Conservation (phyloP, 83 land plant species). For the Picea abies region DNA sequence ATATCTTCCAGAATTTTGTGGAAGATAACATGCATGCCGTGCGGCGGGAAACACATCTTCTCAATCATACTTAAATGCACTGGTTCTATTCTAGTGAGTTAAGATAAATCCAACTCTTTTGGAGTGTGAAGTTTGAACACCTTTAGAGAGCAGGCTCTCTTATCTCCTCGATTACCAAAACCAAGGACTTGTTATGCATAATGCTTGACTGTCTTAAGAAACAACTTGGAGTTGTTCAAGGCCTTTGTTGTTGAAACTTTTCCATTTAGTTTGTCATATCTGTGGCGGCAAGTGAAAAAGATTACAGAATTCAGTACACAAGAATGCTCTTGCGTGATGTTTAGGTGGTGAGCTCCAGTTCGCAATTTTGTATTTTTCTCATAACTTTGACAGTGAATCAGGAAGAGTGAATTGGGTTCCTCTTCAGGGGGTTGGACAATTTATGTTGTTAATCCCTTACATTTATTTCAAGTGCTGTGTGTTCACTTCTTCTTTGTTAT, state of each 20-base stretch:
- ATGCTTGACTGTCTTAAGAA: not conserved
- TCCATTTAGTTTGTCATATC: not conserved
- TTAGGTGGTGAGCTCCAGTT: not conserved
- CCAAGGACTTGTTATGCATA: not conserved
- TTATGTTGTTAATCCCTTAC: constrained; percentile 1
- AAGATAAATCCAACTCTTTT: not conserved
- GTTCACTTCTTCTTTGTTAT: not conserved
- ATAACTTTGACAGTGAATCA: not conserved
- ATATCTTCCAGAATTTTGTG: too few species aligned
- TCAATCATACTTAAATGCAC: not conserved
- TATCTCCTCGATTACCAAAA: not conserved
- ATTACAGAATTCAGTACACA: not conserved
- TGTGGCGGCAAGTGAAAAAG: not conserved
- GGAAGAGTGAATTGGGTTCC: not conserved
- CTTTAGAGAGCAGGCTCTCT: not conserved
- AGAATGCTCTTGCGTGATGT: not conserved
- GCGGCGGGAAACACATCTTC: not conserved
- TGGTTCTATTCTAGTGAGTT: not conserved
- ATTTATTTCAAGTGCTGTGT: not conserved
- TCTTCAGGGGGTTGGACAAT: too few species aligned
- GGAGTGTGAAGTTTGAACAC: not conserved
- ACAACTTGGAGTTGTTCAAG: not conserved
- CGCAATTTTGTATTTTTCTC: not conserved
- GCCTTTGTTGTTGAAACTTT: not conserved
- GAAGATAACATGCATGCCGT: too few species aligned